These are phyloP conservation scores for Pelargonium fulgidum DNA, from an alignment of 441 rosid genomes.

Conservation along the genomic window DNA sequence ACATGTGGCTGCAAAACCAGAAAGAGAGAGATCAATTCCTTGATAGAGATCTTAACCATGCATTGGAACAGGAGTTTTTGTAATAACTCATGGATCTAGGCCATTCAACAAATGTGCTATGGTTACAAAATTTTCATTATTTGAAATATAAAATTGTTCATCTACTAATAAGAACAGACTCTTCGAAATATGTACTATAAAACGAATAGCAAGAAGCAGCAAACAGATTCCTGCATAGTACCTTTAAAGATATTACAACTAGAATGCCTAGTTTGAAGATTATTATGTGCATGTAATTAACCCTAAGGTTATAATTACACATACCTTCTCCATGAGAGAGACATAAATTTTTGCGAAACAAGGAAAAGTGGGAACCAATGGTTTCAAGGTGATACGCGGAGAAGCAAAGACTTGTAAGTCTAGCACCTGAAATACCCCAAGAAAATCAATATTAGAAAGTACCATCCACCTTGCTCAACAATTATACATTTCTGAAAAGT, in stretches of 20 bases:
- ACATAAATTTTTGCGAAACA: conserved; percentile 55
- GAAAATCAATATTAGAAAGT: conserved; percentile 21
- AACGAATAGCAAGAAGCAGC: too few relatives aligned
- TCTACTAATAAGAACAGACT: neutral
- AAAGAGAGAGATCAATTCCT: neutral
- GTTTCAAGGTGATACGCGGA: conserved; percentile 58
- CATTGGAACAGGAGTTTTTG: neutral
- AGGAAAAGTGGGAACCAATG: conserved; percentile 49
- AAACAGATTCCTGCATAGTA: neutral
- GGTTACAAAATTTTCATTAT: neutral
- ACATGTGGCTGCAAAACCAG: conserved; percentile 21
- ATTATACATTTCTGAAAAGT: neutral
- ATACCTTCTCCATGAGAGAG: conserved; percentile 59
- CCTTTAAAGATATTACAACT: neutral
- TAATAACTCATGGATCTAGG: neutral
- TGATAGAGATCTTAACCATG: neutral
- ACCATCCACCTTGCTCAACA: neutral
- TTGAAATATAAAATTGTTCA: neutral
- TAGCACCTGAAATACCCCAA: conserved; percentile 36
- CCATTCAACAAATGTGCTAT: neutral
- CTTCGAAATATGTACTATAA: neutral
- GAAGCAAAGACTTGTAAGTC: conserved; percentile 56
- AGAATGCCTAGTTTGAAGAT: neutral
- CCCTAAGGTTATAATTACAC: conserved; percentile 2
- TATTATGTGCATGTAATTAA: neutral